Base-by-base conservation (phyloP, 768 basidiomycete genomes). In the Tulasnella sp. region DNA sequence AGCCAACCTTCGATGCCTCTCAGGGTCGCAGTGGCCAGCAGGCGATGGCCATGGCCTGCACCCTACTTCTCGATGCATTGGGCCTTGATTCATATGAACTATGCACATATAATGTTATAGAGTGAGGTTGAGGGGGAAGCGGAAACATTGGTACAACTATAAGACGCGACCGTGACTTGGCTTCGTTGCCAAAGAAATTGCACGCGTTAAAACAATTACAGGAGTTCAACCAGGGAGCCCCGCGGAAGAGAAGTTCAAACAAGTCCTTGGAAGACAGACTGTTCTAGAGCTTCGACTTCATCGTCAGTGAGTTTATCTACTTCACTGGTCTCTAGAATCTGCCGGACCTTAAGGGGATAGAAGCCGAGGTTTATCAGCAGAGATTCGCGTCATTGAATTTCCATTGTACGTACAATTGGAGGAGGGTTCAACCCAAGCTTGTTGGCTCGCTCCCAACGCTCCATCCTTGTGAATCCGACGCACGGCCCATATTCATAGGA, bases 241-340 rank as follows among this genome's bases (percentile, higher is more conserved):
- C 34, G 15, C 15, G 34, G 34, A 15, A 38, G 5, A 5, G 43
- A 42, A 23, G 15, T 32, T 49, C 55, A 61, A 38, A 75, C 74
- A 50, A 71, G 69, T 24, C 50, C 78, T 59, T 80, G 69, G 56
- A 93, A 81, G 2, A 89, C 84, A 61, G 76, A 78, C 63, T 88
- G 77, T 2, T 76, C 70, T 64, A 84, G 86, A 17, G 77, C 74
- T 1, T 65, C 63, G 21, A 80, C 72, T 7, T 80, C 76, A 3
- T 71, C 68, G 3, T 84, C 88, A 3, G 54, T 41, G 10, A 56
- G 54, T 23, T 56, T 27, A 42, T 56, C 54, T n/a, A 38, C 56
- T 68, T 92, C 78, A 26, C 78, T 74, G 0, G 86, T 87, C 19
- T 76, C 74, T 3, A 96, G 75, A 58, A 95, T 92, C 3, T 88